phyloP scores from a whole-genome alignment of 371 early-diverging fungal species.

The Apophysomyces sp. region DNA sequence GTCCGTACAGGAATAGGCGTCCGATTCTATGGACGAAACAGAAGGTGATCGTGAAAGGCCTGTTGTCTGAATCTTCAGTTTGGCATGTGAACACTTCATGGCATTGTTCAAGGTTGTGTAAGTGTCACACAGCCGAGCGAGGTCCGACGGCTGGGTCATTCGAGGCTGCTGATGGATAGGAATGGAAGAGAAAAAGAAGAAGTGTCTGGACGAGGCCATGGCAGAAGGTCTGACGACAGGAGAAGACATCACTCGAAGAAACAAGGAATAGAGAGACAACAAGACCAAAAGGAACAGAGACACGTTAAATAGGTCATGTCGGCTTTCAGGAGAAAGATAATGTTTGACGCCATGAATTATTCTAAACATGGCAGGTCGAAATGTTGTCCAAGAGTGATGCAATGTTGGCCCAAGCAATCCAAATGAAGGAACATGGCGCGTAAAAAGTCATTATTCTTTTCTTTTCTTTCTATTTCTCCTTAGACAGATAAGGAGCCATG shows the following conservation, averaged over 20 bases:
- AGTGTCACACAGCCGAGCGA: not conserved
- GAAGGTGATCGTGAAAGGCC: not conserved
- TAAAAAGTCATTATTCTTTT: not conserved
- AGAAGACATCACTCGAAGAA: constrained; percentile 1
- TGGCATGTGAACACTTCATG: not conserved
- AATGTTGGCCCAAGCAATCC: not conserved
- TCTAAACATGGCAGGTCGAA: not conserved
- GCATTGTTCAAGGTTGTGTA: not conserved
- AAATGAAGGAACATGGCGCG: constrained; percentile 5
- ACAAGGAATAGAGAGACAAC: constrained; percentile 1
- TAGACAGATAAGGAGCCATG: not conserved
- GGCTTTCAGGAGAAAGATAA: not conserved
- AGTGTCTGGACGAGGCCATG: constrained; percentile 9
- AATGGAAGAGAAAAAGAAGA: constrained; percentile 21
- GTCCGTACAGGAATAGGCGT: not conserved
- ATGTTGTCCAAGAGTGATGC: not conserved
- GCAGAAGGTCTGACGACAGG: constrained; percentile 10
- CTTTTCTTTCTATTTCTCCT: not conserved
- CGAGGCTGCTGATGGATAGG: not conserved
- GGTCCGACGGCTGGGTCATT: not conserved
- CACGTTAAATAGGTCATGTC: not conserved
- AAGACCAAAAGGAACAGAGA: not conserved
- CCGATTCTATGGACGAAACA: constrained; percentile 19
- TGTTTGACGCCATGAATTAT: not conserved
- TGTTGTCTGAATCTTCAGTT: not conserved